A percentile compares a stretch with the other conserved stretches of the same genome.
Evolutionary conservation across 441 rosid species (phyloP).

Genomic region (Euphorbia celastroides): DNA sequence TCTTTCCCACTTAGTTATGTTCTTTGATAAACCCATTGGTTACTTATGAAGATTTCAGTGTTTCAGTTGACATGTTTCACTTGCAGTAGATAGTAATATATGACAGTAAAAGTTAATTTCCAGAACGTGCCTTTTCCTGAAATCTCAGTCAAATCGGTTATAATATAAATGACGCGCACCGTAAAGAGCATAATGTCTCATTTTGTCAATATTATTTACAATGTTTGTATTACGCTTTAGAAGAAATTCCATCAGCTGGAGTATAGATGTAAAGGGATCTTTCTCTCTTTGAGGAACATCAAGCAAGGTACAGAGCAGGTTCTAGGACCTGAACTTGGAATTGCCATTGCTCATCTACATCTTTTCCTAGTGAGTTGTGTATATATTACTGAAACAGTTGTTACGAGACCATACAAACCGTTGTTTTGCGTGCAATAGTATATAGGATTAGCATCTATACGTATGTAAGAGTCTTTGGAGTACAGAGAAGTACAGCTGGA

Average conservation of each 20-base stretch:
- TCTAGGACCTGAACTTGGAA: background rate
- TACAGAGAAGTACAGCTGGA: background rate
- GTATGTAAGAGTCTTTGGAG: background rate
- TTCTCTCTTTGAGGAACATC: background rate
- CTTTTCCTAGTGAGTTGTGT: too few species aligned
- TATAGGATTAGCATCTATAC: background rate
- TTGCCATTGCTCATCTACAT: background rate
- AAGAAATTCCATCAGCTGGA: background rate
- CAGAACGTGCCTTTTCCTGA: background rate
- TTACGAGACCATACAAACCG: background rate
- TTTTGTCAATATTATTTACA: background rate
- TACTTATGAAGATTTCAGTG: conserved; percentile 9
- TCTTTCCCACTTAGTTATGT: conserved; percentile 8
- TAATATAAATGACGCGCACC: background rate
- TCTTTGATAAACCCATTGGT: conserved; percentile 18
- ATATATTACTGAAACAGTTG: background rate
- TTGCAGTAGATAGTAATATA: background rate
- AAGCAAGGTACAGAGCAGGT: background rate
- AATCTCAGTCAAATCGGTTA: background rate
- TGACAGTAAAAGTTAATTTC: background rate
- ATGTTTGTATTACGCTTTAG: background rate
- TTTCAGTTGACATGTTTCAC: conserved; percentile 9
- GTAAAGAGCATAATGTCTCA: background rate
- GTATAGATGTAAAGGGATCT: background rate
- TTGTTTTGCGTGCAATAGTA: conserved; percentile 3